A percentile compares a stretch with the other conserved stretches of the same genome.
Conservation (phyloP, 768 basidiomycete species). For the Lanmaoa rubissima region DNA sequence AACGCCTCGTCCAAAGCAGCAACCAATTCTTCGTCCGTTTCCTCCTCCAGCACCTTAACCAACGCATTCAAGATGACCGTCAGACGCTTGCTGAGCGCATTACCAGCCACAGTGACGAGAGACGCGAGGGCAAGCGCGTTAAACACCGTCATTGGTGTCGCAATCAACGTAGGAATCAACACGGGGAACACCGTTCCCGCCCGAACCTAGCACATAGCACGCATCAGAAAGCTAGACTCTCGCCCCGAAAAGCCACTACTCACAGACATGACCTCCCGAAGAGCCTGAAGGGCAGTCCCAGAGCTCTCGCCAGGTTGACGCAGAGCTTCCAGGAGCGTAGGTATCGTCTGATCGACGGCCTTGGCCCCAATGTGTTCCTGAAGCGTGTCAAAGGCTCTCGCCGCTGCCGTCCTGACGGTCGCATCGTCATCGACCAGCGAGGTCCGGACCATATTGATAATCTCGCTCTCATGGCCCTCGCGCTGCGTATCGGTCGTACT, state of each 20-base stretch:
- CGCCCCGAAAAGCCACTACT: constrained; percentile 20
- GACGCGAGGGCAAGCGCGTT: constrained; percentile 90
- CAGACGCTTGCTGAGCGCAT: constrained; percentile 81
- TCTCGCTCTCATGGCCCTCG: constrained; percentile 85
- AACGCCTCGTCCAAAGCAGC: constrained; percentile 75
- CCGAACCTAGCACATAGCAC: constrained; percentile 59
- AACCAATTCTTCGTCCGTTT: constrained; percentile 65
- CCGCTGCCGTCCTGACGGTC: constrained; percentile 85
- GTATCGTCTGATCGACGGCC: constrained; percentile 96
- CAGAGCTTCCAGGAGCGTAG: constrained; percentile 89
- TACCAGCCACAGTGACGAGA: constrained; percentile 91
- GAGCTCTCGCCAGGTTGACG: constrained; percentile 90
- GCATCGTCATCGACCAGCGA: constrained; percentile 88
- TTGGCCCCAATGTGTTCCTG: constrained; percentile 88
- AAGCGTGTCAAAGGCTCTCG: constrained; percentile 84
- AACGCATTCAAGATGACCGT: constrained; percentile 76
- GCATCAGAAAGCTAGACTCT: background rate
- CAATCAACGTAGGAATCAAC: constrained; percentile 88
- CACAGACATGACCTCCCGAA: constrained; percentile 93
- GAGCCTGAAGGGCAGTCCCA: constrained; percentile 91
- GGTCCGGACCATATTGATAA: constrained; percentile 78
- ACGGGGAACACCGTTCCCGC: constrained; percentile 96
- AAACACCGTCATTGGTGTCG: constrained; percentile 90
- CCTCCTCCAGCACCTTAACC: constrained; percentile 72
- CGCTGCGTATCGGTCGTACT: constrained; percentile 80